phyloP scores from a whole-genome alignment of 2,329 filamentous ascomycete species.

The Proliferodiscus dingleyae region DNA sequence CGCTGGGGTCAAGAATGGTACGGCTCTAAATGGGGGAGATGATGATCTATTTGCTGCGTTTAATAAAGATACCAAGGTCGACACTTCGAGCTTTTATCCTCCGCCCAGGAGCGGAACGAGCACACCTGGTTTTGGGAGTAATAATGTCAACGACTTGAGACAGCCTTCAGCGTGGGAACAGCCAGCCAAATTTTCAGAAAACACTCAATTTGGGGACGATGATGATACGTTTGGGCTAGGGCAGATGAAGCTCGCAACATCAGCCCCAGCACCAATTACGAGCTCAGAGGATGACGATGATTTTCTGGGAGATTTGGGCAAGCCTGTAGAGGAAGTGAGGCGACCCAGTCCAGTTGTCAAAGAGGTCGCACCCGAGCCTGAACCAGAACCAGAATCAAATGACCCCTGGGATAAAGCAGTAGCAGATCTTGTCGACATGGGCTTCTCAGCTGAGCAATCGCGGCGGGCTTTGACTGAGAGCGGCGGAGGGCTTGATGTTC shows the following conservation, averaged over 20 bases:
- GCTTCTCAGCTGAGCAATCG: conserved; percentile 83
- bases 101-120: conserved; percentile 37
- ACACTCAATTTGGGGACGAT: conserved; percentile 47
- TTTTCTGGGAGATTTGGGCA: conserved; percentile 59
- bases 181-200: conserved; percentile 22
- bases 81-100: conserved; percentile 61
- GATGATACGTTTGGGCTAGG: conserved; percentile 86
- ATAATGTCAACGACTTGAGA: conserved; percentile 45
- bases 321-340: conserved; percentile 59
- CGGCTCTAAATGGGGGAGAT: conserved; percentile 38
- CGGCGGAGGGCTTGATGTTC: conserved; percentile 72
- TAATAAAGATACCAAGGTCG: conserved; percentile 60
- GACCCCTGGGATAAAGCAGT: conserved; percentile 75
- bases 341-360: conserved; percentile 36
- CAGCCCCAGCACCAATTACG: conserved; percentile 25
- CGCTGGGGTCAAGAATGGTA: conserved; percentile 29
- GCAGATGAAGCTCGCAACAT: conserved; percentile 41
- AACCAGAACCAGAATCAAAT: conserved; percentile 30
- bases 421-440: conserved; percentile 89
- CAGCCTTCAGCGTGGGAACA: conserved; percentile 50
- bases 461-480: conserved; percentile 74
- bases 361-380: conserved; percentile 18
- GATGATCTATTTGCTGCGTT: conserved; percentile 66
- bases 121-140: conserved; percentile 39
- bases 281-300: conserved; percentile 54